Conservation (phyloP, 345 rosid genomes). For the Lagerstroemia speciosa region DNA sequence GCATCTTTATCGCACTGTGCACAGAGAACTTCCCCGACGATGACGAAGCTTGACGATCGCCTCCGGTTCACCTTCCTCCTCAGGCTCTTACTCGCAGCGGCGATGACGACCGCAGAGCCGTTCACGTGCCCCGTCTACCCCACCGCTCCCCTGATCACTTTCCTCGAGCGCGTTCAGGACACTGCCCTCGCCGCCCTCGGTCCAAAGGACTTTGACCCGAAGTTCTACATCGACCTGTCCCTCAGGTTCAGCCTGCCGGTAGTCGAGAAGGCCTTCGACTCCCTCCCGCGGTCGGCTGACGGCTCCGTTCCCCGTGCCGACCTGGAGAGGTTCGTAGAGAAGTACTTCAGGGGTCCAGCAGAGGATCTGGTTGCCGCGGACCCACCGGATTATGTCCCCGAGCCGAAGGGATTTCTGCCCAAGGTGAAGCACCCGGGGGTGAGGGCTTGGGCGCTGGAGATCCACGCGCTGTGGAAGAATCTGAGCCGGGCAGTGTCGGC, state of each 20-base stretch:
- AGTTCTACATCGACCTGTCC: conserved; percentile 58
- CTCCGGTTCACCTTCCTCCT: neutral
- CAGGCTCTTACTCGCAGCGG: conserved; percentile 2
- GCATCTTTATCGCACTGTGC: too few species aligned
- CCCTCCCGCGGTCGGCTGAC: conserved; percentile 31
- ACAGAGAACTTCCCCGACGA: too few species aligned
- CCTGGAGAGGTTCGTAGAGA: conserved; percentile 17
- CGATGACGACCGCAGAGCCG: neutral
- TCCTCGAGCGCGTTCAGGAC: conserved; percentile 62
- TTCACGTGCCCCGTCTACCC: neutral
- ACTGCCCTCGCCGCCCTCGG: conserved; percentile 47
- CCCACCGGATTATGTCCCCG: conserved; percentile 53
- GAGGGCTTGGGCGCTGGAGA: conserved; percentile 70
- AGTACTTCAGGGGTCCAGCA: conserved; percentile 45
- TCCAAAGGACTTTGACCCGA: conserved; percentile 41
- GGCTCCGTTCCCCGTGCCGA: conserved; percentile 21
- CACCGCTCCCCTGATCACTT: conserved; percentile 29
- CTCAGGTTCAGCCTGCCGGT: conserved; percentile 38
- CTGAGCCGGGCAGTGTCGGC: conserved; percentile 51
- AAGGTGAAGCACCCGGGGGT: conserved; percentile 53
- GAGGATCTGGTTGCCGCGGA: conserved; percentile 40
- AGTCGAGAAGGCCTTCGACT: conserved; percentile 38
- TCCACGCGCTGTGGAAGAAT: conserved; percentile 77
- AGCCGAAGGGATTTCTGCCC: conserved; percentile 60
- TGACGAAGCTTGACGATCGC: neutral